A percentile compares a stretch with the other conserved stretches of the same genome.
These are phyloP conservation scores for Amanita rimosa DNA, from an alignment of 768 basidiomycete species.

Conservation along the genomic window DNA sequence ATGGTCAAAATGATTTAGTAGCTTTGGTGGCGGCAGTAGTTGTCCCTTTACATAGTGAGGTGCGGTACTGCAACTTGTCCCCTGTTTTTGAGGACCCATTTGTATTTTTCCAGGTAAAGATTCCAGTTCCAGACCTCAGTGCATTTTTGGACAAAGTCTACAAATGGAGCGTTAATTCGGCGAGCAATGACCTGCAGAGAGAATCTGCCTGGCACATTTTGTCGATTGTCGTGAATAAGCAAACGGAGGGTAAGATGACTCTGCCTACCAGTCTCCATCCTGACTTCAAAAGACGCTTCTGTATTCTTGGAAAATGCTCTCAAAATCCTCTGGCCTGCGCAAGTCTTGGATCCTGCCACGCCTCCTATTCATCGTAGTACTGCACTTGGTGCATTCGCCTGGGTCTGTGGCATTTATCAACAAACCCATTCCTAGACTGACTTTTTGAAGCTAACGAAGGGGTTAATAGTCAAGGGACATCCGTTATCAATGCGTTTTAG, in stretches of 20 bases:
- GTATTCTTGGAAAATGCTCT: constrained; percentile 32
- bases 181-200: constrained; percentile 39
- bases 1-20: constrained; percentile 50
- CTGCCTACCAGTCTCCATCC: not conserved
- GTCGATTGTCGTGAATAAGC: constrained; percentile 71
- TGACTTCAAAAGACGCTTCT: constrained; percentile 26
- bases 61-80: constrained; percentile 12
- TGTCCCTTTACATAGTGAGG: constrained; percentile 57
- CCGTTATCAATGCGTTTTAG: constrained; percentile 41
- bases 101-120: constrained; percentile 29
- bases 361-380: constrained; percentile 29
- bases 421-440: not conserved
- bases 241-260: constrained; percentile 42
- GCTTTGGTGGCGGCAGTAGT: constrained; percentile 57
- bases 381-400: constrained; percentile 53
- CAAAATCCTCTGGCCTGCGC: constrained; percentile 34
- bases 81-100: not conserved
- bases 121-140: constrained; percentile 37
- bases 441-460: constrained; percentile 56
- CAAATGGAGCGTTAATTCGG: constrained; percentile 43
- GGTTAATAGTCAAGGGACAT: constrained; percentile 68
- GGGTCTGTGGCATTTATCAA: constrained; percentile 33
- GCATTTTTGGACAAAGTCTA: constrained; percentile 44
- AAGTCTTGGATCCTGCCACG: constrained; percentile 26
- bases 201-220: constrained; percentile 46